phyloP scores from a whole-genome alignment of 371 early-diverging fungal species.

The Mucor lusitanicus region DNA sequence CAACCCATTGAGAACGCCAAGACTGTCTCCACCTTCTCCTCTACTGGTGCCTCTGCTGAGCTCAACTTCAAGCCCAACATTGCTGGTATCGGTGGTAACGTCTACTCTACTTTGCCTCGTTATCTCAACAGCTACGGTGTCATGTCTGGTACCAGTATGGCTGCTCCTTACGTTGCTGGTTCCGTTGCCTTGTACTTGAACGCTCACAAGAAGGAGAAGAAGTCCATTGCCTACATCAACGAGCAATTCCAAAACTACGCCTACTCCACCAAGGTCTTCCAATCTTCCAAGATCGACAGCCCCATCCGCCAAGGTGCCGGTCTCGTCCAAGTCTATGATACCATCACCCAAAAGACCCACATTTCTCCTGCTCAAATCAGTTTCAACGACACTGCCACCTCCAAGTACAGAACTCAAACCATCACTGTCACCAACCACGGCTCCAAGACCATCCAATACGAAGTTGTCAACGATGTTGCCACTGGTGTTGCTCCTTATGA shows the following conservation, averaged over 20 bases:
- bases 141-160: conserved; percentile 62
- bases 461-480: conserved; percentile 39
- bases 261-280: not conserved
- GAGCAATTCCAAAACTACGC: conserved; percentile 58
- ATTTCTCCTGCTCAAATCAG: conserved; percentile 66
- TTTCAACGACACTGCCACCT: conserved; percentile 64
- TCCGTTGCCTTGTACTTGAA: conserved; percentile 62
- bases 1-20: conserved; percentile 27
- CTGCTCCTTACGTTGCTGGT: conserved; percentile 75
- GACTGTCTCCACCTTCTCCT: conserved; percentile 45
- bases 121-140: conserved; percentile 53
- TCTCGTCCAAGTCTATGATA: conserved; percentile 65
- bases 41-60: conserved; percentile 37
- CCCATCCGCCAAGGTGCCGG: conserved; percentile 71
- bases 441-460: conserved; percentile 49
- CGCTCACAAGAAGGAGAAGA: conserved; percentile 29
- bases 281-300: conserved; percentile 20
- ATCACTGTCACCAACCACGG: conserved; percentile 63
- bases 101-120: conserved; percentile 62
- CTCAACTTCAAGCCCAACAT: conserved; percentile 56
- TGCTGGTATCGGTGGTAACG: conserved; percentile 66
- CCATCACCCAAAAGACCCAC: conserved; percentile 53
- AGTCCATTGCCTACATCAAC: conserved; percentile 20
- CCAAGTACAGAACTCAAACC: conserved; percentile 35
- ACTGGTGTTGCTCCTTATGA: conserved; percentile 47